Conservation (phyloP, 2,329 filamentous ascomycete species). For the Nigrospora osmanthi region DNA sequence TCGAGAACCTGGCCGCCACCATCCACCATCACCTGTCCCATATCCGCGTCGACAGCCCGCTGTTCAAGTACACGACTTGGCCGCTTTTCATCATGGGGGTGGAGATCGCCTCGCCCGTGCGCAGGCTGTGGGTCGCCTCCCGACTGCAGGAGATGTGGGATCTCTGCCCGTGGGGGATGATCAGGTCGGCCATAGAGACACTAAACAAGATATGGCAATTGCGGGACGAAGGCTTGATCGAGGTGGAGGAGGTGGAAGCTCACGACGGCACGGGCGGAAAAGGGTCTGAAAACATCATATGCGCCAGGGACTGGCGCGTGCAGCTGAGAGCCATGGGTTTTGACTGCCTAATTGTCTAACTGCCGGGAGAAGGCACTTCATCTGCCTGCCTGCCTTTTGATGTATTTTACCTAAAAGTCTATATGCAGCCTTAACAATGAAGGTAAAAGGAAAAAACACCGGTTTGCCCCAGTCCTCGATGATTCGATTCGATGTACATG, state of each 20-base stretch:
- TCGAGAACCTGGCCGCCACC: slow-evolving; percentile 36
- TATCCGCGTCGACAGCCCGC: slow-evolving; percentile 37
- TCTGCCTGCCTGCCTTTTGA: neutral
- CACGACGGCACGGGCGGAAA: neutral
- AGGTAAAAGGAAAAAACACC: too few species aligned
- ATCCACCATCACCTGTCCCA: slow-evolving; percentile 42
- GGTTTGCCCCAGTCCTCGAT: too few species aligned
- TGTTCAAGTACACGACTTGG: slow-evolving; percentile 55
- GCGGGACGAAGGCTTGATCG: slow-evolving; percentile 24
- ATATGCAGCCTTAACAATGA: too few species aligned
- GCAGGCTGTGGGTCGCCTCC: slow-evolving; percentile 43
- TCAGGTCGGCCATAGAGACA: slow-evolving; percentile 41
- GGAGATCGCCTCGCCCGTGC: slow-evolving; percentile 37
- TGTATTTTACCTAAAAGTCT: neutral
- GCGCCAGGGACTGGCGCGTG: slow-evolving; percentile 27
- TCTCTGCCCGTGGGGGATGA: slow-evolving; percentile 41
- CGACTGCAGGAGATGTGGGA: slow-evolving; percentile 36
- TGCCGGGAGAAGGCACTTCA: neutral
- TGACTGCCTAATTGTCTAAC: slow-evolving; percentile 37
- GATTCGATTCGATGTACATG: too few species aligned
- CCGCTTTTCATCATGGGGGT: slow-evolving; percentile 50
- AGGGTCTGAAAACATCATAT: neutral
- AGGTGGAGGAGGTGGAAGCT: neutral
- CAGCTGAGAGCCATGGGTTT: slow-evolving; percentile 34
- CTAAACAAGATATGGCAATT: slow-evolving; percentile 38